Percentiles rank a stretch among this genome's conserved stretches.
Evolutionary conservation across 805 yeast species (phyloP).

Genomic region (Yamadazyma takamatsuzukensis): DNA sequence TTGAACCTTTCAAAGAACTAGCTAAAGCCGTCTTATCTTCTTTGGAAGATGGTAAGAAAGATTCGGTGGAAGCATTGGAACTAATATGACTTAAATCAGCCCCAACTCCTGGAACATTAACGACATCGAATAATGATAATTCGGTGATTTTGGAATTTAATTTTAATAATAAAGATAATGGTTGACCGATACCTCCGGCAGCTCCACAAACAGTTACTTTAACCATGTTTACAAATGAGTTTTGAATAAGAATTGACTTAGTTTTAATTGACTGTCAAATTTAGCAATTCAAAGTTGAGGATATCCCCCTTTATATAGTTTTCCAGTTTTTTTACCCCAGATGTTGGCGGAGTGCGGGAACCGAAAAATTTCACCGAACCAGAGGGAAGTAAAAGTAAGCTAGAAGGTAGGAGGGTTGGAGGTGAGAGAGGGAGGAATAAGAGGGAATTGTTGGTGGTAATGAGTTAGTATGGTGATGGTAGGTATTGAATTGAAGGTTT

Average conservation of each 20-base stretch:
- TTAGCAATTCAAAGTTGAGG: too few species aligned
- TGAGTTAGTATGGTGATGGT: too few species aligned
- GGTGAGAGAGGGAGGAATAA: background rate
- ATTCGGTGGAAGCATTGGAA: slow-evolving; percentile 57
- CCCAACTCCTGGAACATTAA: slow-evolving; percentile 80
- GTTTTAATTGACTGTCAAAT: background rate
- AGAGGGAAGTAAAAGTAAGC: too few species aligned
- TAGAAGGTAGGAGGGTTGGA: too few species aligned
- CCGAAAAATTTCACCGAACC: too few species aligned
- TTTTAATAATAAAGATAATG: slow-evolving; percentile 77
- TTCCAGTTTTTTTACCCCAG: slow-evolving; percentile 9
- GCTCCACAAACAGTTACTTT: slow-evolving; percentile 90
- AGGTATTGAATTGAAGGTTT: too few species aligned
- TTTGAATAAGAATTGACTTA: background rate
- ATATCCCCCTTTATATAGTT: slow-evolving; percentile 7
- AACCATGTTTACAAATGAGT: slow-evolving; percentile 26
- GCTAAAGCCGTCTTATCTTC: slow-evolving; percentile 46
- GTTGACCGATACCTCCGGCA: slow-evolving; percentile 94
- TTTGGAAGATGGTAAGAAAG: slow-evolving; percentile 56
- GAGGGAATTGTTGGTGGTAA: background rate
- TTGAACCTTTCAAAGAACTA: slow-evolving; percentile 41
- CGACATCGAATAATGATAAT: slow-evolving; percentile 80
- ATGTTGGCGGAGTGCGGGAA: background rate
- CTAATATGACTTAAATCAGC: slow-evolving; percentile 84
- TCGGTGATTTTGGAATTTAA: slow-evolving; percentile 59